phyloP scores from a whole-genome alignment of 257 asterid genomes.

The Solanum infundibuliforme region DNA sequence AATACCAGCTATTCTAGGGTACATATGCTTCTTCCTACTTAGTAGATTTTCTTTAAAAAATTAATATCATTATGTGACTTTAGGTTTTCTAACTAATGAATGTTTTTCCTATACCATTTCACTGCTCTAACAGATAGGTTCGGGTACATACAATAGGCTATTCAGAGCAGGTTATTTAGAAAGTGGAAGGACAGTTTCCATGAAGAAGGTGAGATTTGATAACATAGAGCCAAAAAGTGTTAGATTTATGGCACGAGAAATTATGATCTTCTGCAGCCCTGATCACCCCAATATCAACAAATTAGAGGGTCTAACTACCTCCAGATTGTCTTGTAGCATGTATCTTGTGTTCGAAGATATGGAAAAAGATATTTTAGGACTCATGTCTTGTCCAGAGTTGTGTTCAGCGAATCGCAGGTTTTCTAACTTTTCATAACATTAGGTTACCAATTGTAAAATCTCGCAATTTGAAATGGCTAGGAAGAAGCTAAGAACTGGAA shows the following conservation, averaged over 20 bases:
- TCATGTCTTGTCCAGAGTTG: slow-evolving; percentile 61
- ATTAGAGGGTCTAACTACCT: slow-evolving; percentile 72
- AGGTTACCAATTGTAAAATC: no score
- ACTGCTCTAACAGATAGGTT: slow-evolving; percentile 62
- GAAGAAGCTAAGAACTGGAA: no score
- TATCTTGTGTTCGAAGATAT: slow-evolving; percentile 91
- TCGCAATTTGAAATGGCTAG: no score
- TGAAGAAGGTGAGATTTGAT: slow-evolving; percentile 90
- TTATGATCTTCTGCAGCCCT: slow-evolving; percentile 70
- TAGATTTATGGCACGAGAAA: slow-evolving; percentile 95
- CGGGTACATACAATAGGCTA: slow-evolving; percentile 92
- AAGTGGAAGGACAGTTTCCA: slow-evolving; percentile 63
- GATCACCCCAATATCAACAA: slow-evolving; percentile 88
- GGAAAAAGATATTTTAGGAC: slow-evolving; percentile 95
- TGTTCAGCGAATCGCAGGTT: slow-evolving; percentile 90
- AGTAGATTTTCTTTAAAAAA: background rate
- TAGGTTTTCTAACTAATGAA: background rate
- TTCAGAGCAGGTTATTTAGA: slow-evolving; percentile 88
- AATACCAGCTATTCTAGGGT: no score
- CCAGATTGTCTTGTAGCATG: slow-evolving; percentile 79
- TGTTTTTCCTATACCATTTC: background rate
- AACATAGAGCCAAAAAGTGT: slow-evolving; percentile 95
- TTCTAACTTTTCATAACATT: background rate
- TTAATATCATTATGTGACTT: background rate
- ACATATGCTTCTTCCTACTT: background rate